Evolutionary conservation across 2,329 filamentous ascomycete species (phyloP).

Genomic region (Onygenales sp.): DNA sequence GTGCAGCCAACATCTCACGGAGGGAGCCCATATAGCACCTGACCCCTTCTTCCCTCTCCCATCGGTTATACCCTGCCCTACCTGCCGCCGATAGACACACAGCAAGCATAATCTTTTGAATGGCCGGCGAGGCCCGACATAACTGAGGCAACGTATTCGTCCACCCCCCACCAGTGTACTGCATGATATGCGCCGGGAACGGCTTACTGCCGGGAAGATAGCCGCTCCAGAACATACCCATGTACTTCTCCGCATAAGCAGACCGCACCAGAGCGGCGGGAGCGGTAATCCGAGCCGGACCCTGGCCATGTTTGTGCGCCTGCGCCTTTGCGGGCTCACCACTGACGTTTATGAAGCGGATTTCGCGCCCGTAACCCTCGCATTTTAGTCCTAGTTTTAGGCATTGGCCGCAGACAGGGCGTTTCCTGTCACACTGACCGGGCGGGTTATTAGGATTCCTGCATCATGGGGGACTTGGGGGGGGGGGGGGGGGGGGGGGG

Average conservation of each 20-base stretch:
- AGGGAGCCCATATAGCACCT: conserved; percentile 6
- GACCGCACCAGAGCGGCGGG: conserved; percentile 1
- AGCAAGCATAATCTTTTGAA: conserved; percentile 5
- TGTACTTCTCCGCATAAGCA: conserved; percentile 4
- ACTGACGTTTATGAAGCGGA: conserved; percentile 45
- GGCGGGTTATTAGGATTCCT: not conserved
- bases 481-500: not conserved
- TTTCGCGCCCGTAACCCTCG: conserved; percentile 53
- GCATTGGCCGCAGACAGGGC: conserved; percentile 53
- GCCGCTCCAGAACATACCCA: conserved; percentile 3
- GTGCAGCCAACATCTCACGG: conserved; percentile 2
- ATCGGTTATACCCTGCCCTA: not conserved
- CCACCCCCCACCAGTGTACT: conserved; percentile 4
- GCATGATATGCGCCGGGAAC: conserved; percentile 1
- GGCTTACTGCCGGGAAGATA: conserved; percentile 2
- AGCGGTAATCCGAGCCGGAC: not conserved
- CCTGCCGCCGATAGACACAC: conserved; percentile 4
- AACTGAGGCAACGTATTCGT: conserved; percentile 4
- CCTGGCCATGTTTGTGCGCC: not conserved
- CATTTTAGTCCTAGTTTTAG: conserved; percentile 48
- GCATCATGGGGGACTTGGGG: conserved; percentile 1
- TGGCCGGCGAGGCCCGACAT: conserved; percentile 1
- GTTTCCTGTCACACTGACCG: conserved; percentile 52
- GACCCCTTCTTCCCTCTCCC: conserved; percentile 5
- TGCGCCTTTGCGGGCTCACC: conserved; percentile 19